Evolutionary conservation across 208 protist species (phyloP).

Genomic region (Crithidia brevicula): DNA sequence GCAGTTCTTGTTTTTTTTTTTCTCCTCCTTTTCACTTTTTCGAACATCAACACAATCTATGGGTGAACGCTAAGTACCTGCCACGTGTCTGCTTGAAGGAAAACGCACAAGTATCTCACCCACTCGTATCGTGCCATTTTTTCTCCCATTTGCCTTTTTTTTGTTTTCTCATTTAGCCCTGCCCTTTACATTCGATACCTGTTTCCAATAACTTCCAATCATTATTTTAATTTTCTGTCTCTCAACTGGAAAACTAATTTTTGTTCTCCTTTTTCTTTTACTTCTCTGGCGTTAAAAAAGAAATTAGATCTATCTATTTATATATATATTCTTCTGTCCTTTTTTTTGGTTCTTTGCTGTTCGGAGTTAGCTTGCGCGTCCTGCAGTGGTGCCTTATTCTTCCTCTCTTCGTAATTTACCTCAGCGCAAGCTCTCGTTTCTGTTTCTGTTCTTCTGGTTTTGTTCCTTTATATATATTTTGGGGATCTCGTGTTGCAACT

Average conservation of each 20-base stretch:
- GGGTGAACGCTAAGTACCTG: too few species aligned
- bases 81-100: too few species aligned
- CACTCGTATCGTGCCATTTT: constrained; percentile 2
- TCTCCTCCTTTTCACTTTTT: too few species aligned
- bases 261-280: not conserved
- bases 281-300: too few species aligned
- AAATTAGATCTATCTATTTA: not conserved
- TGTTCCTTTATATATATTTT: not conserved
- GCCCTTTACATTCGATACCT: not conserved
- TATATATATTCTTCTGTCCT: not conserved
- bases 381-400: too few species aligned
- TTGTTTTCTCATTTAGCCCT: constrained; percentile 8
- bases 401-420: too few species aligned
- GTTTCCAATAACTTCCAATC: not conserved
- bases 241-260: not conserved
- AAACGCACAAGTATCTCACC: too few species aligned
- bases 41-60: too few species aligned
- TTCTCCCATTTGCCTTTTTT: not conserved
- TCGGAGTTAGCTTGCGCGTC: too few species aligned
- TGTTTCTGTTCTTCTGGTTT: not conserved
- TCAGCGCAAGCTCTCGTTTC: not conserved
- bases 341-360: too few species aligned
- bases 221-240: not conserved
- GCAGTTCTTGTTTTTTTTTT: too few species aligned
- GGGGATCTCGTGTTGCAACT: not conserved